phyloP scores from a whole-genome alignment of 31 red algal species.

The Bonnemaisonia californica region DNA sequence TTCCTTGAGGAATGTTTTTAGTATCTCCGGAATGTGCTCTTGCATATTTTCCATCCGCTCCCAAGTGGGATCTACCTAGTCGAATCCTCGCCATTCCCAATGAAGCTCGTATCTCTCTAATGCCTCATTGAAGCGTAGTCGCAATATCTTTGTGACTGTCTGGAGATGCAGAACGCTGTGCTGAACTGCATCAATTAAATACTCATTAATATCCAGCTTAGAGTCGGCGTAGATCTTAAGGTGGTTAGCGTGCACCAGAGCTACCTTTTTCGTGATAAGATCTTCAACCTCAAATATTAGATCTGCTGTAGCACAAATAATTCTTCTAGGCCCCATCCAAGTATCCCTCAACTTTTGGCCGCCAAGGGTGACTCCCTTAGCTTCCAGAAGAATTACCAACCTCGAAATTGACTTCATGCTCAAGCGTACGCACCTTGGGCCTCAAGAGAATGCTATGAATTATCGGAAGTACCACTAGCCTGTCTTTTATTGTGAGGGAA shows the following conservation, averaged over 20 bases:
- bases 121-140: background rate
- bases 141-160: background rate
- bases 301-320: background rate
- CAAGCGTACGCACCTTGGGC: constrained; percentile 12
- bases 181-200: constrained; percentile 2
- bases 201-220: background rate
- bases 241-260: constrained; percentile 25
- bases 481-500: constrained; percentile 6
- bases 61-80: constrained; percentile 30
- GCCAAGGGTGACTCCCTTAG: background rate
- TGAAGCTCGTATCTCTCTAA: background rate
- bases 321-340: background rate
- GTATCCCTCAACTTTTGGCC: background rate
- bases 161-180: constrained; percentile 10
- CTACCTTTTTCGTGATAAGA: background rate
- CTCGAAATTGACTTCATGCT: background rate
- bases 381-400: constrained; percentile 14
- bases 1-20: background rate
- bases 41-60: constrained; percentile 1
- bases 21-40: constrained; percentile 15
- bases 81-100: constrained; percentile 36
- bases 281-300: constrained; percentile 25
- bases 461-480: constrained; percentile 36
- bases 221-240: constrained; percentile 36
- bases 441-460: constrained; percentile 2